Conservation (phyloP, 495 filamentous ascomycete species). For the Neurospora sp. region DNA sequence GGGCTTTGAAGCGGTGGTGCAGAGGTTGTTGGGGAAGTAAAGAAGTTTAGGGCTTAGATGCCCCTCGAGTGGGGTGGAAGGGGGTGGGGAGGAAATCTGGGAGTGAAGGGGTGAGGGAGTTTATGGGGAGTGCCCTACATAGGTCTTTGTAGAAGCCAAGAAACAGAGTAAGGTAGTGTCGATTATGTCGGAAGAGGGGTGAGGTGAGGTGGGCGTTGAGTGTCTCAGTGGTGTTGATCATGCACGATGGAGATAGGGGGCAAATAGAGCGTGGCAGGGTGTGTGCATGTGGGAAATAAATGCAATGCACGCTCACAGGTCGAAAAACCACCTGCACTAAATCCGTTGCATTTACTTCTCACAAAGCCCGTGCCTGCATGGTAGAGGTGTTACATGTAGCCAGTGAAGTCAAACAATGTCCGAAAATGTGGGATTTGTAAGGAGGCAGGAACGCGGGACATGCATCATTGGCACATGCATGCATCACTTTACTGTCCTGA, state of each 20-base stretch:
- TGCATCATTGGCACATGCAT: neutral
- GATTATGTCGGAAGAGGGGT: neutral
- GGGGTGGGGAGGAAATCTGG: neutral
- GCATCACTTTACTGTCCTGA: neutral
- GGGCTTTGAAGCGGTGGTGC: slow-evolving; percentile 25
- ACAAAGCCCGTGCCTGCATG: neutral
- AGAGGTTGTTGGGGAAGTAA: neutral
- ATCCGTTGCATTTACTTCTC: too few relatives aligned
- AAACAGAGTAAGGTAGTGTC: neutral
- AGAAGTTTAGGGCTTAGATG: neutral
- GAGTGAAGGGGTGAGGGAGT: neutral
- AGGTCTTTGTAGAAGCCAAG: neutral
- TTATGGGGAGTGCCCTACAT: neutral
- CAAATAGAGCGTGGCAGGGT: neutral
- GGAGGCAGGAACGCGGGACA: neutral
- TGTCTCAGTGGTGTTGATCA: neutral
- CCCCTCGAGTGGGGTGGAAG: neutral
- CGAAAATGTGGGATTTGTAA: neutral
- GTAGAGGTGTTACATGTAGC: neutral
- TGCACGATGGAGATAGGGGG: neutral
- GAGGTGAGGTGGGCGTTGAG: neutral
- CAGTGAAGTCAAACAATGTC: neutral
- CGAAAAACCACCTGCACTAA: too few relatives aligned
- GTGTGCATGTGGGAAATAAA: too few relatives aligned
- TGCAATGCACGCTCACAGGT: too few relatives aligned